Base-by-base conservation (phyloP, 2,329 filamentous ascomycete species). In the Calonectria henricotiae region DNA sequence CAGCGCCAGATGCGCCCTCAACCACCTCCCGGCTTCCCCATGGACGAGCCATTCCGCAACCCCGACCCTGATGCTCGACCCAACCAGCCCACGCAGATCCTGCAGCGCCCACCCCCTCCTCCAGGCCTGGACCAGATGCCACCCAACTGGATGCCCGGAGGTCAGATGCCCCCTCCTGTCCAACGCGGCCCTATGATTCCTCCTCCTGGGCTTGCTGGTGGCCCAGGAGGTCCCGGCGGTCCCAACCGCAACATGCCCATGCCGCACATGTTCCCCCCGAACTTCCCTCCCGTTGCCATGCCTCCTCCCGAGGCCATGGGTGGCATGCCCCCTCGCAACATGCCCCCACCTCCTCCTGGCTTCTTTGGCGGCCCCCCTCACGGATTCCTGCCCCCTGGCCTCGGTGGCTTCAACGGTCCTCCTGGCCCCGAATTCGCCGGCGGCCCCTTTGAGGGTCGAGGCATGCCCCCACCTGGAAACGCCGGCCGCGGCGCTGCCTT, bases 111-210 rank as follows among this genome's bases (percentile, higher is more conserved):
- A n/a, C 89, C 87, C 5, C 87, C 86, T 1, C 88, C 87, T 20
- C 89, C 89, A 2, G 90, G 90, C 8, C 81, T 92, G 46, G 89
- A 91, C 54, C 87, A 89, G 75, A 87, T 91, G 82, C 88, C 87
- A 20, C 88, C 86, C 20, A 86, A 82, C 68, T 90, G 88, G 84
- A 85, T 89, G 82, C 84, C 83, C 46, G 82, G 79, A 46, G 84
- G 82, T 25, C 85, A 86, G 70, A 79, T 86, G 71, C 84, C 85
- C 62, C 83, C 83, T 43, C 84, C 84, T 7, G 79, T 79, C 67
- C 78, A 79, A 68, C 77, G 75, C 25, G 85, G 86, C 17, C 87
- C 87, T 35, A 90, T 91, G 84, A 88, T 89, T 39, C 88, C 89
- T 27, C 90, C 89, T n/a, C 90, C 89, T 4, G 89, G 90, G 17